Conservation (phyloP, 2,329 filamentous ascomycete genomes). For the Epicoccum sorghinum region DNA sequence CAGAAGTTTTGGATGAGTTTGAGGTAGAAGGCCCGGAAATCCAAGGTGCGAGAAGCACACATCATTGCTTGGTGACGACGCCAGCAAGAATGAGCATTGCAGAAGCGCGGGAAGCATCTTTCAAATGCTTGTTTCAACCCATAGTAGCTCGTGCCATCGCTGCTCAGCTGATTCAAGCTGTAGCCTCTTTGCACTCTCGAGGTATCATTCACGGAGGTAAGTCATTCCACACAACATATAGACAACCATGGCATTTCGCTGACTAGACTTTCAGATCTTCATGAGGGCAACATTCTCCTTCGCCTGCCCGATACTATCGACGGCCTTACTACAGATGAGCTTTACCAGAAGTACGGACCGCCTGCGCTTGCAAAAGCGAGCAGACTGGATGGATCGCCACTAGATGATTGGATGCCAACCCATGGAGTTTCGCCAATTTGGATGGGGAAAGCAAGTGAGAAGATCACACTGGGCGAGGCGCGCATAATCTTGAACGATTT, state of each 20-base stretch:
- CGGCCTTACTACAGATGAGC: constrained; percentile 6
- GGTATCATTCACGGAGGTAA: constrained; percentile 21
- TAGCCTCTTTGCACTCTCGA: constrained; percentile 18
- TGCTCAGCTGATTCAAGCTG: constrained; percentile 16
- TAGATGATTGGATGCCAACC: constrained; percentile 15
- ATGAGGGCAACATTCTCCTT: constrained; percentile 18
- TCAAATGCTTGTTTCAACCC: constrained; percentile 11
- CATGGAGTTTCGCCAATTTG: constrained; percentile 17
- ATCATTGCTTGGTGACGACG: constrained; percentile 31
- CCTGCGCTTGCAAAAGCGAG: constrained; percentile 5
- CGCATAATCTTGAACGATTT: constrained; percentile 17
- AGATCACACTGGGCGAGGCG: constrained; percentile 8
- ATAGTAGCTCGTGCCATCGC: constrained; percentile 18
- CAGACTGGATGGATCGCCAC: constrained; percentile 14
- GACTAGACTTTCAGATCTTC: constrained; percentile 16
- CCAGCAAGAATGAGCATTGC: constrained; percentile 36
- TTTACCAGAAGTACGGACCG: constrained; percentile 14
- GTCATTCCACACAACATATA: not conserved
- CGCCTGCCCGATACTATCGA: constrained; percentile 13
- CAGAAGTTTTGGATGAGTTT: constrained; percentile 40
- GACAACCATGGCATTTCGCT: not conserved
- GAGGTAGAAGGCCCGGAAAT: constrained; percentile 40
- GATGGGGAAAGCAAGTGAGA: constrained; percentile 11
- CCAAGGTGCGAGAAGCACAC: constrained; percentile 19
- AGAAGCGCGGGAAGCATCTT: constrained; percentile 15